Conservation (phyloP, 1,139 yeast species). For the Saccharomyces hybrid region DNA sequence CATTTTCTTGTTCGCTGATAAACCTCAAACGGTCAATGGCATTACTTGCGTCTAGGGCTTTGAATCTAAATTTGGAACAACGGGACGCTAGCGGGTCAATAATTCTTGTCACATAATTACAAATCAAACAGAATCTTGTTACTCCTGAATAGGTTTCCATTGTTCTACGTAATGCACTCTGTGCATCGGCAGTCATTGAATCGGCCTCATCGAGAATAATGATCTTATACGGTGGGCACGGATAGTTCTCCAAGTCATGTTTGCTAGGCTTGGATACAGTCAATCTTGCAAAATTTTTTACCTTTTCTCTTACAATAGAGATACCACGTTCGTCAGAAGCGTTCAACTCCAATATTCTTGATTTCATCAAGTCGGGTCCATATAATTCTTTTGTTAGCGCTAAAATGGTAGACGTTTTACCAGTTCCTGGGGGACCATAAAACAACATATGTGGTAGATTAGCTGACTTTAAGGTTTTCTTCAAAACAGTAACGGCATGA, state of each 20-base stretch:
- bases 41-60: slow-evolving; percentile 60
- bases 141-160: slow-evolving; percentile 92
- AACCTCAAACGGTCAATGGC: slow-evolving; percentile 60
- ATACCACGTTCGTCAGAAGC: slow-evolving; percentile 98
- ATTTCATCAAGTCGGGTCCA: slow-evolving; percentile 62
- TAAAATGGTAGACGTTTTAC: slow-evolving; percentile 86
- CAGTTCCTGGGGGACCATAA: slow-evolving; percentile 98
- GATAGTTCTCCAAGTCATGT: slow-evolving; percentile 63
- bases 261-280: slow-evolving; percentile 74
- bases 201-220: slow-evolving; percentile 90
- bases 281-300: slow-evolving; percentile 84
- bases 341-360: slow-evolving; percentile 82
- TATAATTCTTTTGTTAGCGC: slow-evolving; percentile 81
- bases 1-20: slow-evolving; percentile 45
- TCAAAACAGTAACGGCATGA: slow-evolving; percentile 79
- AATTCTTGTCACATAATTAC: slow-evolving; percentile 92
- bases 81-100: slow-evolving; percentile 95
- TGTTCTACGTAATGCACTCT: slow-evolving; percentile 87
- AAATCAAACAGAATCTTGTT: slow-evolving; percentile 86
- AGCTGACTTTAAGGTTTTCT: slow-evolving; percentile 68
- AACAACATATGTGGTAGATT: slow-evolving; percentile 92
- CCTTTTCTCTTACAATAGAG: slow-evolving; percentile 82
- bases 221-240: slow-evolving; percentile 92
- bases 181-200: slow-evolving; percentile 98
- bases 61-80: slow-evolving; percentile 90